phyloP scores from a whole-genome alignment of 345 rosid species.

The Jatropha curcas region DNA sequence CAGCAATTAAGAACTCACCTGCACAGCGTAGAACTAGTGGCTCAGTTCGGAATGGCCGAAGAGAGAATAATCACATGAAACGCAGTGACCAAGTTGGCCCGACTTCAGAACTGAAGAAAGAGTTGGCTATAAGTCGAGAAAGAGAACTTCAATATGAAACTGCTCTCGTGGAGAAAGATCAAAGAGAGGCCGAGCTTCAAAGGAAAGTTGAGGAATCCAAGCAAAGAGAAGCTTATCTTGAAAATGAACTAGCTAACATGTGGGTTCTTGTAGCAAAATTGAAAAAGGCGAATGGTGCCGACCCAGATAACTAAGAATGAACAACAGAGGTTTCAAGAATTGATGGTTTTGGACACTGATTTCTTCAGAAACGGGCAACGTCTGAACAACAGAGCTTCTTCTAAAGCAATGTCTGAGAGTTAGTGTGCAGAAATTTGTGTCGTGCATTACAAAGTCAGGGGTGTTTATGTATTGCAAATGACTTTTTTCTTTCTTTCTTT shows the following conservation, averaged over 20 bases:
- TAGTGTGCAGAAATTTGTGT: conserved; percentile 25
- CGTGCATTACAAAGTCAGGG: conserved; percentile 29
- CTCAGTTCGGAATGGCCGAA: conserved; percentile 63
- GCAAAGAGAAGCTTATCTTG: conserved; percentile 90
- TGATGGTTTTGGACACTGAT: conserved; percentile 34
- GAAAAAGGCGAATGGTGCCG: conserved; percentile 66
- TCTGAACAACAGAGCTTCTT: too few species aligned
- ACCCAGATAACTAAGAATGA: conserved; percentile 43
- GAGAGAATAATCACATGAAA: conserved; percentile 50
- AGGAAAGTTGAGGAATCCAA: conserved; percentile 86
- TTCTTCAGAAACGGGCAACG: background rate
- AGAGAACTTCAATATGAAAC: conserved; percentile 87
- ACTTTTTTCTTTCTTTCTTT: too few species aligned
- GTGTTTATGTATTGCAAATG: conserved; percentile 26
- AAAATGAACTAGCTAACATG: conserved; percentile 98
- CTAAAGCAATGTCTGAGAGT: conserved; percentile 4
- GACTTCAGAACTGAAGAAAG: conserved; percentile 71
- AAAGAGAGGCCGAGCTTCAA: conserved; percentile 76
- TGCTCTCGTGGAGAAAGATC: conserved; percentile 74
- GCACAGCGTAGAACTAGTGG: conserved; percentile 53
- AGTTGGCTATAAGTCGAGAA: conserved; percentile 70
- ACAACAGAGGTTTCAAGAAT: conserved; percentile 28
- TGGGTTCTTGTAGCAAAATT: conserved; percentile 96
- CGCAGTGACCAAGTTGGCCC: conserved; percentile 66
- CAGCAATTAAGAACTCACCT: conserved; percentile 59